Conservation (phyloP, 2,329 filamentous ascomycete species). For the Ophiostoma quercus region DNA sequence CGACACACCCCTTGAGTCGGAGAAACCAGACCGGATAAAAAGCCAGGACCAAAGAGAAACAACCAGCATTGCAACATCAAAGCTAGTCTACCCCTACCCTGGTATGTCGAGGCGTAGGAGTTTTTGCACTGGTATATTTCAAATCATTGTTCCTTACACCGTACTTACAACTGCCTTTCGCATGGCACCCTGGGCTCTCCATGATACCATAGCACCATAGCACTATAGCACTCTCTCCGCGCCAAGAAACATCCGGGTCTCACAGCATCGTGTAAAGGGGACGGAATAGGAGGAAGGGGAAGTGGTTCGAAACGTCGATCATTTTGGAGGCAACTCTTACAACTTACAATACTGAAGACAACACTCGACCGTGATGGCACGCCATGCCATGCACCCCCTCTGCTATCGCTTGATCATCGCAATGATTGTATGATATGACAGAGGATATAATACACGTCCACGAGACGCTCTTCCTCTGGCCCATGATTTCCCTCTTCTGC, state of each 20-base stretch:
- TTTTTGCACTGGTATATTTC: background rate
- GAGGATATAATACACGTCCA: constrained; percentile 18
- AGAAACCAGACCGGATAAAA: background rate
- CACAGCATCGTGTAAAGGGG: background rate
- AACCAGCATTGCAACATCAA: background rate
- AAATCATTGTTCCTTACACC: background rate
- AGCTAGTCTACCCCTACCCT: background rate
- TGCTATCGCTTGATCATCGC: background rate
- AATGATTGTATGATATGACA: background rate
- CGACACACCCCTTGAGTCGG: background rate
- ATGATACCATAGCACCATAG: background rate
- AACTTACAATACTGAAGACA: background rate
- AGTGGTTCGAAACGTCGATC: constrained; percentile 8
- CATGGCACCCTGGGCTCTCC: background rate
- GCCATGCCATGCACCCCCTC: background rate
- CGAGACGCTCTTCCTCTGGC: background rate
- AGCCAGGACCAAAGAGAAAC: background rate
- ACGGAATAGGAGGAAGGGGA: background rate
- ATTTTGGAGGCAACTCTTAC: no score
- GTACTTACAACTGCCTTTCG: background rate
- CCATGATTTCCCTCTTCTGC: constrained; percentile 5
- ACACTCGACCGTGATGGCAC: constrained; percentile 1
- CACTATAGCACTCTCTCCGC: background rate
- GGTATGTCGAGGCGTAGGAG: background rate
- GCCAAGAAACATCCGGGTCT: constrained; percentile 6